phyloP scores from a whole-genome alignment of 208 protist genomes.

The Trypanosoma theileri region DNA sequence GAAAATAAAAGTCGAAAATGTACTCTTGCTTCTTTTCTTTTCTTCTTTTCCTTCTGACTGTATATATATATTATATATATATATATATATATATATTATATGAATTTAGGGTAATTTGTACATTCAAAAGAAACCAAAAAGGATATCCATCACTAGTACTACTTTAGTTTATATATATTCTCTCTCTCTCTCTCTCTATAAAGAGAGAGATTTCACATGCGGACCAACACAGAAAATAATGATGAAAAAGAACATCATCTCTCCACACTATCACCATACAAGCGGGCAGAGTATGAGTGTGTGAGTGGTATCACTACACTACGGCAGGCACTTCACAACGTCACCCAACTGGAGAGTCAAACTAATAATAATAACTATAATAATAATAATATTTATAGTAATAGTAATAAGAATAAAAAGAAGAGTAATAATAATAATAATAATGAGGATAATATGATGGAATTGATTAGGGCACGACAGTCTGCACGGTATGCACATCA shows the following conservation, averaged over 20 bases:
- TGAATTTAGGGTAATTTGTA: background rate
- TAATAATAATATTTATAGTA: constrained; percentile 8
- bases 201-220: too few species aligned
- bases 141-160: background rate
- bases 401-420: background rate
- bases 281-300: constrained; percentile 51
- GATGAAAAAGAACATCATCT: constrained; percentile 19
- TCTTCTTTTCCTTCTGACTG: background rate
- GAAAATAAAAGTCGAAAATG: background rate
- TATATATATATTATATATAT: constrained; percentile 5
- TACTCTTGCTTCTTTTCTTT: constrained; percentile 9
- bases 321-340: constrained; percentile 32
- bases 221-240: too few species aligned
- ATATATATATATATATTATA: background rate
- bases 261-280: constrained; percentile 43
- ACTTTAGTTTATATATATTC: too few species aligned
- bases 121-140: background rate
- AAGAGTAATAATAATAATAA: constrained; percentile 2
- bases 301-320: constrained; percentile 49
- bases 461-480: constrained; percentile 14
- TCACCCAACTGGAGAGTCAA: constrained; percentile 9
- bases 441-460: background rate
- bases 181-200: too few species aligned
- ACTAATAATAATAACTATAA: background rate
- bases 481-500: constrained; percentile 29